Base-by-base conservation (phyloP, 2,329 filamentous ascomycete species). In the Diplodia corticola region DNA sequence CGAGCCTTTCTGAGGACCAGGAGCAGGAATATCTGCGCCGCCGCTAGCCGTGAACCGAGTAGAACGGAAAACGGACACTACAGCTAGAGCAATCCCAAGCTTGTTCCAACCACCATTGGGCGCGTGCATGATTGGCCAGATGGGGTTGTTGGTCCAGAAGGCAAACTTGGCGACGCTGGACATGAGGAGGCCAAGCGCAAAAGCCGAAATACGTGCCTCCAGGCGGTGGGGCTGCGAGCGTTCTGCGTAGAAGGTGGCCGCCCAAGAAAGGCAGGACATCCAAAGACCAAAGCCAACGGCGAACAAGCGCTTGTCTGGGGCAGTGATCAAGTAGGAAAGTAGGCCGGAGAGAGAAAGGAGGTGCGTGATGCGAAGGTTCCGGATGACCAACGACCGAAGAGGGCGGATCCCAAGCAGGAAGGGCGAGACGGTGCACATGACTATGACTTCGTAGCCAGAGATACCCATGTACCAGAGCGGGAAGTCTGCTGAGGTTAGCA, bases 381-480 rank as follows among this genome's bases (percentile, higher is more conserved):
- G 87, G 63, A 90, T 80, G 12, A 91, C 84, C 17, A 91, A 76
- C 46, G 85, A 85, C 67, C 92, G 89, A 20, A 97, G 68, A 0
- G 88, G 82, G 54, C 84, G 84, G 69, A 93, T 89, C 24, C 84
- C 88, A 50, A 99, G 87, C 22, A 98, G 78, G 46, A 93, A 83
- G 0, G 95, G 95, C 4, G 93, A 91, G 61, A 94, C 78, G 3
- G 92, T 94, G 59, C 86, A 87, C 88, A 98, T 90, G 73, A 99
- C 89, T 70, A 96, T 84, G 50, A 89, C 90, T 80, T 99, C 95
- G 75, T 95, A 99, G 69, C 95, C 95, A 4, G 94, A 98, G 68
- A 99, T 96, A 30, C 95, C 95, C 95, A 99, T 99, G 77, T 97
- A 88, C 95, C 95, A 99, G 12, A 99, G 86, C 15, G 95, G 95